phyloP scores from a whole-genome alignment of 2,329 filamentous ascomycete species.

The Pyrenochaeta sp. region DNA sequence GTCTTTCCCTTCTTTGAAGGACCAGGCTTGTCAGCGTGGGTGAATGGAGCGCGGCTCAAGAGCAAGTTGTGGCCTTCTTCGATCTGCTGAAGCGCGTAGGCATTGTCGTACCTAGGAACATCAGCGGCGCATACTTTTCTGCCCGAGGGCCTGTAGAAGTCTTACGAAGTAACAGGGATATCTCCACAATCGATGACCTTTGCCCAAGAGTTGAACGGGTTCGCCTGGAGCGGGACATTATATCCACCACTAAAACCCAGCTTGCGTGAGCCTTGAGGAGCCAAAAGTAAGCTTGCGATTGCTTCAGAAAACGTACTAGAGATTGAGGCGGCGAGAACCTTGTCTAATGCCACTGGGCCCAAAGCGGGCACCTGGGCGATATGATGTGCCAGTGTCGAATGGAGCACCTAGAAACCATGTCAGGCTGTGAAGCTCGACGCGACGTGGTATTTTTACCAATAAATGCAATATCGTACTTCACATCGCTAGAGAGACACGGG shows the following conservation, averaged over 20 bases:
- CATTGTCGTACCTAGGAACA: conserved; percentile 74
- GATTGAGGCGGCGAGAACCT: conserved; percentile 83
- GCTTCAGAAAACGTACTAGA: conserved; percentile 70
- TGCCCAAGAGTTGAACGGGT: conserved; percentile 83
- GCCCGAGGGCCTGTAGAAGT: neutral
- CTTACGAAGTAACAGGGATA: conserved; percentile 83
- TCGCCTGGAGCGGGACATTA: conserved; percentile 80
- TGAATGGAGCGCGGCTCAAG: conserved; percentile 73
- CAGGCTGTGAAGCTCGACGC: conserved; percentile 7
- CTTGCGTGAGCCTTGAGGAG: conserved; percentile 57
- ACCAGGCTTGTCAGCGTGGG: conserved; percentile 70
- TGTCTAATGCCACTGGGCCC: conserved; percentile 85
- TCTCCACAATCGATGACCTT: conserved; percentile 84
- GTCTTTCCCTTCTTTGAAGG: conserved; percentile 77
- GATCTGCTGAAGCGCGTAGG: conserved; percentile 81
- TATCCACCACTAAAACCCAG: conserved; percentile 76
- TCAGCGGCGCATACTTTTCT: neutral
- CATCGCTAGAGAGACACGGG: conserved; percentile 75
- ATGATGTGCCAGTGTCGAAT: conserved; percentile 86
- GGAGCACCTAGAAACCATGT: conserved; percentile 68
- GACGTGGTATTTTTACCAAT: conserved; percentile 62
- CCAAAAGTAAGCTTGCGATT: conserved; percentile 51
- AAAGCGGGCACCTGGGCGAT: conserved; percentile 83
- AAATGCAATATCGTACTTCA: conserved; percentile 85
- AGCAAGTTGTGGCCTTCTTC: conserved; percentile 83